Conservation (phyloP, 2,329 filamentous ascomycete species). For the Calonectria honghensis region DNA sequence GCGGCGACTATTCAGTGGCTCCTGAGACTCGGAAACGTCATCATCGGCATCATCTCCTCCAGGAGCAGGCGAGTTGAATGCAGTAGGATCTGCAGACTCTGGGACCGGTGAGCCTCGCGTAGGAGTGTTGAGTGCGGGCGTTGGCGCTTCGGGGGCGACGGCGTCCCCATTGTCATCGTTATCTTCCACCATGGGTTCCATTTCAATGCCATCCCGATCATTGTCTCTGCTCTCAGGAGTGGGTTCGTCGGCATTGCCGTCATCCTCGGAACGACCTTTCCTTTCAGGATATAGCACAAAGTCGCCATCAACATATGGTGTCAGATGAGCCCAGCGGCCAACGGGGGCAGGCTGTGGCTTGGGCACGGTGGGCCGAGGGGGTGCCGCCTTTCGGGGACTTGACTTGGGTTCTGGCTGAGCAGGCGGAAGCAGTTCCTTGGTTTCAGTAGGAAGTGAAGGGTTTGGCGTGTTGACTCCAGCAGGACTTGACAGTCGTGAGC, state of each 20-base stretch:
- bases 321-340: conserved; percentile 63
- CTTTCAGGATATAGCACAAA: conserved; percentile 63
- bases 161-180: conserved; percentile 58
- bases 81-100: conserved; percentile 62
- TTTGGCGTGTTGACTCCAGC: conserved; percentile 46
- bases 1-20: conserved; percentile 54
- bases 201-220: conserved; percentile 55
- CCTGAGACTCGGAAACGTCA: conserved; percentile 61
- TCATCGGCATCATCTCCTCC: conserved; percentile 62
- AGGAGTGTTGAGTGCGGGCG: conserved; percentile 63
- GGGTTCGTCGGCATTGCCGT: conserved; percentile 56
- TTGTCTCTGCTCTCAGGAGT: conserved; percentile 58
- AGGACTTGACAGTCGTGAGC: conserved; percentile 43
- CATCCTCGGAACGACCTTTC: conserved; percentile 58
- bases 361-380: conserved; percentile 39
- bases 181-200: conserved; percentile 59
- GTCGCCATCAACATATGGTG: conserved; percentile 64
- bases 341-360: conserved; percentile 57
- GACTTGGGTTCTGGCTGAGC: conserved; percentile 48
- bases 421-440: conserved; percentile 45
- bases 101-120: conserved; percentile 62
- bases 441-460: conserved; percentile 45
- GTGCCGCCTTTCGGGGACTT: conserved; percentile 47
- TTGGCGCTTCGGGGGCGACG: conserved; percentile 58
- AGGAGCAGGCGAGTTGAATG: conserved; percentile 62